A percentile compares a stretch with the other conserved stretches of the same genome.
Evolutionary conservation across 2,329 filamentous ascomycete species (phyloP).

Genomic region (Colletotrichum euphorbiae): DNA sequence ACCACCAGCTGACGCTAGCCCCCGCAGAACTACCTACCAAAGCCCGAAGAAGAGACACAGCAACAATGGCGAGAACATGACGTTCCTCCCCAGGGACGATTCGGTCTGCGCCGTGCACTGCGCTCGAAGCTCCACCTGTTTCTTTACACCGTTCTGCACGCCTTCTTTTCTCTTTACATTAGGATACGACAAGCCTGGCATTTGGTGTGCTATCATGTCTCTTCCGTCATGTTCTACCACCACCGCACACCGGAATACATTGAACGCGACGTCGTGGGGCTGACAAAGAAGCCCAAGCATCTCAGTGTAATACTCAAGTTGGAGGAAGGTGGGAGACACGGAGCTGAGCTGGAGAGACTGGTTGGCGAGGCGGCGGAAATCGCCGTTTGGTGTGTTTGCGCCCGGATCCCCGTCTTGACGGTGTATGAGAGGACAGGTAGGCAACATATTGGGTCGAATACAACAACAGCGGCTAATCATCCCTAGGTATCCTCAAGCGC

Average conservation of each 20-base stretch:
- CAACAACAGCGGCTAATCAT: constrained; percentile 37
- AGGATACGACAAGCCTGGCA: constrained; percentile 84
- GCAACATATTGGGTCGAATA: constrained; percentile 42
- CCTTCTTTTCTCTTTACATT: constrained; percentile 89
- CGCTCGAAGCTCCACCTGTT: constrained; percentile 72
- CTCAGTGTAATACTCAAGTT: constrained; percentile 86
- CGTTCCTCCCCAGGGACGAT: constrained; percentile 52
- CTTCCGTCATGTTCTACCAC: constrained; percentile 91
- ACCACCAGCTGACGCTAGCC: constrained; percentile 23
- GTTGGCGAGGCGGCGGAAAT: constrained; percentile 94
- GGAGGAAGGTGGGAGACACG: constrained; percentile 75
- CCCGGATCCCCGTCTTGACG: constrained; percentile 87
- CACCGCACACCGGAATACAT: constrained; percentile 96
- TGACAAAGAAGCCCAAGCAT: constrained; percentile 83
- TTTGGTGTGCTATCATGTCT: constrained; percentile 79
- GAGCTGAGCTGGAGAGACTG: constrained; percentile 82
- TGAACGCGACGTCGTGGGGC: constrained; percentile 81
- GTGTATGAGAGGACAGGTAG: constrained; percentile 92
- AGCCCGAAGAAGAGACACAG: constrained; percentile 14
- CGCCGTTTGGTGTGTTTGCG: constrained; percentile 91
- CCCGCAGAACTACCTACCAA: constrained; percentile 46
- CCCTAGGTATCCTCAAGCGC: constrained; percentile 84
- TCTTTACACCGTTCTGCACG: constrained; percentile 77
- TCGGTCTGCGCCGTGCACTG: constrained; percentile 72
- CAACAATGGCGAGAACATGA: constrained; percentile 38